phyloP scores from a whole-genome alignment of 352 stramenopile genomes.

The Globisporangium apiculatum region DNA sequence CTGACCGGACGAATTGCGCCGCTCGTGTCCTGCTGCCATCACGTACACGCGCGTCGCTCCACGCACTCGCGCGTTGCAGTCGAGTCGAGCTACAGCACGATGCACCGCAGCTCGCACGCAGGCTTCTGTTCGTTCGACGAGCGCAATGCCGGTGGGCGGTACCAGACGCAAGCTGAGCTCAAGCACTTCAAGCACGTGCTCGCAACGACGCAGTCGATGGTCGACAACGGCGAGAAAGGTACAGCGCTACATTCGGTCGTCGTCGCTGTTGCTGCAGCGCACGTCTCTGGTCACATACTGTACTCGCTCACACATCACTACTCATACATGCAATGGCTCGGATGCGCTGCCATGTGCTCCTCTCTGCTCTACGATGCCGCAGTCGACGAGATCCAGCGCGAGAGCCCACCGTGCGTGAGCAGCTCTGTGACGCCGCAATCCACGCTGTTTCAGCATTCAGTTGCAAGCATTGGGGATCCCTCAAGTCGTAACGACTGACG shows the following conservation, averaged over 20 bases:
- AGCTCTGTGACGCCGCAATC: background rate
- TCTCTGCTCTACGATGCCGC: background rate
- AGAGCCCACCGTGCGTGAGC: conserved; percentile 36
- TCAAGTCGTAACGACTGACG: background rate
- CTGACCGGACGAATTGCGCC: too few species aligned
- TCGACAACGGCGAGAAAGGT: conserved; percentile 57
- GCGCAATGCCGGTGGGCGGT: conserved; percentile 64
- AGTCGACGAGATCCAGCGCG: conserved; percentile 34
- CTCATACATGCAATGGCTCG: background rate
- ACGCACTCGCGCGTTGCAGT: too few species aligned
- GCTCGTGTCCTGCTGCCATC: too few species aligned
- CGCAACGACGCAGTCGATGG: conserved; percentile 28
- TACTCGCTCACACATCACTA: background rate
- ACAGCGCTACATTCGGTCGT: background rate
- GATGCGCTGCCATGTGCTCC: background rate
- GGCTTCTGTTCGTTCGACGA: conserved; percentile 76
- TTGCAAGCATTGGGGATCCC: too few species aligned
- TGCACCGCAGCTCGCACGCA: conserved; percentile 55
- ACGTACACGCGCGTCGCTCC: too few species aligned
- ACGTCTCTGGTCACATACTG: background rate
- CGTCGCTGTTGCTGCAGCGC: background rate
- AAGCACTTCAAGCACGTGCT: conserved; percentile 74
- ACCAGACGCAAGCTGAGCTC: conserved; percentile 69
- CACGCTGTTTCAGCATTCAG: too few species aligned
- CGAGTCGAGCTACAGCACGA: conserved; percentile 7